phyloP scores from a whole-genome alignment of 306 rosid genomes.

The Glycine tomentella region DNA sequence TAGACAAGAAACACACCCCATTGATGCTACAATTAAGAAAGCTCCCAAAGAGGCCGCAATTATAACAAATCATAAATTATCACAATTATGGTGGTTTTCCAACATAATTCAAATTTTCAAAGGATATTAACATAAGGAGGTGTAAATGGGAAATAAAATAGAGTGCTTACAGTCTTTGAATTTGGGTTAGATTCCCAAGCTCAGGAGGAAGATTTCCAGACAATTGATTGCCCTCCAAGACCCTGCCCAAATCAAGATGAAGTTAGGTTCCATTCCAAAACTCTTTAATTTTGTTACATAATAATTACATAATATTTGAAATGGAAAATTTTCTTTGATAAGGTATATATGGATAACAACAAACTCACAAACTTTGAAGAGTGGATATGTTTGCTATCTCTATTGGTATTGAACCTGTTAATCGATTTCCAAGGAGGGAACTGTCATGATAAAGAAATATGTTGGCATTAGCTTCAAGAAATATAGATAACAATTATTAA shows the following conservation, averaged over 20 bases:
- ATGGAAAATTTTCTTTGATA: neutral
- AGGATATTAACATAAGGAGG: neutral
- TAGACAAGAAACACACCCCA: neutral
- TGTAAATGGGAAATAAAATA: constrained; percentile 1
- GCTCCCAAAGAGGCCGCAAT: neutral
- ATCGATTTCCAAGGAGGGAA: constrained; percentile 65
- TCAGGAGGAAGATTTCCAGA: constrained; percentile 65
- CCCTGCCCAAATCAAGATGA: constrained; percentile 52
- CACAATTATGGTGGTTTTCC: neutral
- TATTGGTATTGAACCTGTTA: constrained; percentile 69
- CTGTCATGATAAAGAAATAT: constrained; percentile 44
- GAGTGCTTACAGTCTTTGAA: constrained; percentile 65
- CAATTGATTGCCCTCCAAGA: constrained; percentile 63
- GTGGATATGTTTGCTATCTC: constrained; percentile 74
- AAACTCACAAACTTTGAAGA: constrained; percentile 72
- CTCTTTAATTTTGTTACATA: neutral
- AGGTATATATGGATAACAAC: neutral
- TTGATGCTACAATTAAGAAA: neutral
- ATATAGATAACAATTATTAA: neutral
- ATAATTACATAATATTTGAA: neutral
- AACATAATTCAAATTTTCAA: neutral
- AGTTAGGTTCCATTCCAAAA: neutral
- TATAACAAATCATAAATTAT: too few relatives aligned
- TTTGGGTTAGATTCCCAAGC: constrained; percentile 64
- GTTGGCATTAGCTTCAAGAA: too few relatives aligned